A percentile compares a stretch with the other conserved stretches of the same genome.
Conservation (phyloP, 768 basidiomycete genomes). For the Rhodotorula kratochvilovae region DNA sequence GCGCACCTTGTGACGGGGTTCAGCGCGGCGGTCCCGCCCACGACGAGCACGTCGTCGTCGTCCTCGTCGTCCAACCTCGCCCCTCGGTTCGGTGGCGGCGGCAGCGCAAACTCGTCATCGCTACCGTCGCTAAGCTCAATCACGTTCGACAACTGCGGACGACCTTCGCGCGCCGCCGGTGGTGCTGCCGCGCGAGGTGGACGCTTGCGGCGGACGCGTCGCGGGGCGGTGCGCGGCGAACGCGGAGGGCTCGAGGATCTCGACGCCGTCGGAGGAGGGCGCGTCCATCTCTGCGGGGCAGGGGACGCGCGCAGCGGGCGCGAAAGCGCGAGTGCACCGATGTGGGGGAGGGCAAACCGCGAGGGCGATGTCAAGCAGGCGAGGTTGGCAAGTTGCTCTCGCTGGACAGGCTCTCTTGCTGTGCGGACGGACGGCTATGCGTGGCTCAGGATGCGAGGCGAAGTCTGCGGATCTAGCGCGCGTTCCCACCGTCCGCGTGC, state of each 20-base stretch:
- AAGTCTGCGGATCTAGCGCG: no score
- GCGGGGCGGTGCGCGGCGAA: not conserved
- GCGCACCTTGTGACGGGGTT: not conserved
- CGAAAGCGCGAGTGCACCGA: not conserved
- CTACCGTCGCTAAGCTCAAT: constrained; percentile 16
- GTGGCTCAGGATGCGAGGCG: no score
- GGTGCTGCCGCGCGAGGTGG: not conserved
- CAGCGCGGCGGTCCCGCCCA: not conserved
- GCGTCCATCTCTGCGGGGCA: not conserved
- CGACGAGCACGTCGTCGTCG: not conserved
- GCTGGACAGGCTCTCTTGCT: no score
- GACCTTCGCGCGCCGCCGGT: not conserved
- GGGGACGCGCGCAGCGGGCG: not conserved
- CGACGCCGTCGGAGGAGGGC: constrained; percentile 17
- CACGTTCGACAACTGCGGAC: not conserved
- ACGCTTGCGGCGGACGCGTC: not conserved
- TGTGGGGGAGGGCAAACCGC: not conserved
- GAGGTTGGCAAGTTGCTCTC: no score
- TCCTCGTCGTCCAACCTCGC: not conserved
- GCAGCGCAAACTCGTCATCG: not conserved
- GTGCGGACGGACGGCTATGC: no score
- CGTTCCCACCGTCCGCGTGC: no score
- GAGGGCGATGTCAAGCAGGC: no score
- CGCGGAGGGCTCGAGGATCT: constrained; percentile 1
- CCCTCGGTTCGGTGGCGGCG: no score